These are phyloP conservation scores for Hymenoscyphus scutula DNA, from an alignment of 2,329 filamentous ascomycete species.

Conservation along the genomic window DNA sequence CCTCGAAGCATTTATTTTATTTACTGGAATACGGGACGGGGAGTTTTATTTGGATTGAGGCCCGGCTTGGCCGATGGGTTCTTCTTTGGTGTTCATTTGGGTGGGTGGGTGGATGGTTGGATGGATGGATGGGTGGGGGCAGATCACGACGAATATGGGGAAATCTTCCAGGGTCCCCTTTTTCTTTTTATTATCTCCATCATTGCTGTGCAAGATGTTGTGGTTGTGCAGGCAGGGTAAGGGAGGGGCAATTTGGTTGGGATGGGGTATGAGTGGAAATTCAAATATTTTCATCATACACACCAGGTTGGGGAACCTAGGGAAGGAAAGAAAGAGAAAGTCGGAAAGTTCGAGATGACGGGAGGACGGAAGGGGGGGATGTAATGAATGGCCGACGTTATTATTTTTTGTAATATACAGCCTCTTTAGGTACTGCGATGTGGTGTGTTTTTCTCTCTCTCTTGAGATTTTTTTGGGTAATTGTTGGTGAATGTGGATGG, in stretches of 20 bases:
- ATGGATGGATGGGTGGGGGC: background rate
- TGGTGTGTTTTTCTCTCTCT: too few species aligned
- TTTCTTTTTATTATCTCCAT: background rate
- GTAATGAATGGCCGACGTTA: too few species aligned
- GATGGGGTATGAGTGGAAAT: background rate
- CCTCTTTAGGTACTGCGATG: too few species aligned
- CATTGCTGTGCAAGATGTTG: slow-evolving; percentile 8
- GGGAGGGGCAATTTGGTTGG: background rate
- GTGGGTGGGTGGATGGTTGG: too few species aligned
- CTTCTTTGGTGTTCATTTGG: background rate
- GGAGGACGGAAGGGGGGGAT: too few species aligned
- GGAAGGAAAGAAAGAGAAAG: too few species aligned
- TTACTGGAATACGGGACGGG: background rate
- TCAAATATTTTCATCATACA: background rate
- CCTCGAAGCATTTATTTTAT: background rate
- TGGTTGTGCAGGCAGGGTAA: background rate
- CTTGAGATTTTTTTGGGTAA: too few species aligned
- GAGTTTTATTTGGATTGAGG: background rate
- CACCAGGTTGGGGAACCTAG: too few species aligned
- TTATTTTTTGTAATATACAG: too few species aligned
- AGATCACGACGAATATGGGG: too few species aligned
- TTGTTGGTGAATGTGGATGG: too few species aligned
- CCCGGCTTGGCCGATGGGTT: background rate
- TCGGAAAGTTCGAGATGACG: too few species aligned
- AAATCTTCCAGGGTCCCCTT: background rate